Evolutionary conservation across 1,284 basidiomycete genomes (phyloP).

Genomic region (Pyrrhoderma noxium): DNA sequence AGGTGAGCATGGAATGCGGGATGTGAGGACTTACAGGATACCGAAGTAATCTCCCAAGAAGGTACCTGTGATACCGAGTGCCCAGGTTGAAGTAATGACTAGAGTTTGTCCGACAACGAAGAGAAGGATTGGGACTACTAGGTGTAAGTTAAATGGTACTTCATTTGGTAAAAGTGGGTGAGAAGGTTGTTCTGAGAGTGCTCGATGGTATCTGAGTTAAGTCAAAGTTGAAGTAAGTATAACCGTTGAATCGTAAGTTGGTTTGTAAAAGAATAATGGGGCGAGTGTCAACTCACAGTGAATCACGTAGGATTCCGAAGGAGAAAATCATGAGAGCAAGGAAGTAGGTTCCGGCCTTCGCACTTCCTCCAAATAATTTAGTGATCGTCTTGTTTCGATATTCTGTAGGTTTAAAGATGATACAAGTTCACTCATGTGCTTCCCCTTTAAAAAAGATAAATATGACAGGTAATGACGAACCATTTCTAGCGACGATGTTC

Average conservation of each 20-base stretch:
- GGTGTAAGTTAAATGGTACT: slow-evolving; percentile 43
- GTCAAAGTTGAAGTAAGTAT: neutral
- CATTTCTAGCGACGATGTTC: slow-evolving; percentile 93
- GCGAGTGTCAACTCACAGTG: slow-evolving; percentile 55
- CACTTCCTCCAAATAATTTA: slow-evolving; percentile 67
- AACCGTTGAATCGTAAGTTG: neutral
- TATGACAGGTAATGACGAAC: slow-evolving; percentile 38
- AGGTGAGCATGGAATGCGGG: neutral
- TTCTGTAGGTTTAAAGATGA: slow-evolving; percentile 42
- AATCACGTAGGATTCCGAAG: slow-evolving; percentile 80
- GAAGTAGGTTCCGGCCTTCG: slow-evolving; percentile 80
- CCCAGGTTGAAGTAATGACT: slow-evolving; percentile 86
- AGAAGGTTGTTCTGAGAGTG: slow-evolving; percentile 67
- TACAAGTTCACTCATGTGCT: too few relatives aligned
- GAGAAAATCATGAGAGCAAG: slow-evolving; percentile 87
- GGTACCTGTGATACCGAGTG: slow-evolving; percentile 88
- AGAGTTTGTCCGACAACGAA: slow-evolving; percentile 73
- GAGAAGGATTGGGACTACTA: slow-evolving; percentile 54
- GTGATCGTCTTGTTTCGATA: slow-evolving; percentile 85
- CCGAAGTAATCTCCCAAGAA: slow-evolving; percentile 98
- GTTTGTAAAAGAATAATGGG: slow-evolving; percentile 1
- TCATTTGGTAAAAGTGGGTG: slow-evolving; percentile 42
- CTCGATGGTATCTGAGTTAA: slow-evolving; percentile 55
- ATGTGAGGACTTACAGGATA: slow-evolving; percentile 66
- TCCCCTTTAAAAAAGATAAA: neutral